Evolutionary conservation across 2,329 filamentous ascomycete genomes (phyloP).

Genomic region (Aureobasidium sp.): DNA sequence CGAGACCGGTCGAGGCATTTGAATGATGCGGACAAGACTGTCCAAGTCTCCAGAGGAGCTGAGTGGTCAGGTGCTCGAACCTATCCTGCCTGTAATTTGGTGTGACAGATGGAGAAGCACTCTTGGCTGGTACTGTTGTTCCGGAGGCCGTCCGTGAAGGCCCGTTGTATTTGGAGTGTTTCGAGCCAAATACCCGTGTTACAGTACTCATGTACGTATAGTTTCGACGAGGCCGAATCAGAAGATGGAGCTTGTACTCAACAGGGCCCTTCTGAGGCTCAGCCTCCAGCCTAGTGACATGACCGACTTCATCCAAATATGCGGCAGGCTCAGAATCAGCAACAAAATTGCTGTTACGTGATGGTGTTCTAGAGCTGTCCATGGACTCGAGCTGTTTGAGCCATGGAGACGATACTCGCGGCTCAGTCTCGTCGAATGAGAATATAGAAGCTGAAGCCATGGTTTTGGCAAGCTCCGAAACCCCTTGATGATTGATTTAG

Average conservation of each 20-base stretch:
- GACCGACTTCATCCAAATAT: conserved; percentile 21
- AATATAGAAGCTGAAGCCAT: conserved; percentile 75
- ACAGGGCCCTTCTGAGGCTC: conserved; percentile 92
- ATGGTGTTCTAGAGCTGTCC: background rate
- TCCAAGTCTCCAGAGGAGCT: conserved; percentile 87
- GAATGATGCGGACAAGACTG: conserved; percentile 90
- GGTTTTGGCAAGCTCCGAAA: background rate
- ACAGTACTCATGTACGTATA: conserved; percentile 65
- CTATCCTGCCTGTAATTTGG: conserved; percentile 71
- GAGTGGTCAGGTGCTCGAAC: conserved; percentile 85
- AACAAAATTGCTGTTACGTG: background rate
- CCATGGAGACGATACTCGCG: conserved; percentile 87
- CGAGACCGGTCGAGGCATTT: conserved; percentile 63
- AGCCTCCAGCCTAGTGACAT: conserved; percentile 66
- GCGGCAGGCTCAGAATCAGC: background rate
- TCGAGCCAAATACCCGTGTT: conserved; percentile 42
- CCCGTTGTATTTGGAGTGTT: conserved; percentile 17
- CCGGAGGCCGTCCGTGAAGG: conserved; percentile 25
- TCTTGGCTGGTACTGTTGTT: conserved; percentile 21
- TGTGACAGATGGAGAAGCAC: conserved; percentile 39
- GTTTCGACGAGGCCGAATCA: conserved; percentile 67
- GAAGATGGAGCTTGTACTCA: conserved; percentile 91
- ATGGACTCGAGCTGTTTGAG: conserved; percentile 28
- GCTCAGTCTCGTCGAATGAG: conserved; percentile 74
- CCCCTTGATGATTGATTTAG: background rate